A percentile compares a stretch with the other conserved stretches of the same genome.
Conservation (phyloP, 1,284 basidiomycete genomes). For the Trametes polyzona region DNA sequence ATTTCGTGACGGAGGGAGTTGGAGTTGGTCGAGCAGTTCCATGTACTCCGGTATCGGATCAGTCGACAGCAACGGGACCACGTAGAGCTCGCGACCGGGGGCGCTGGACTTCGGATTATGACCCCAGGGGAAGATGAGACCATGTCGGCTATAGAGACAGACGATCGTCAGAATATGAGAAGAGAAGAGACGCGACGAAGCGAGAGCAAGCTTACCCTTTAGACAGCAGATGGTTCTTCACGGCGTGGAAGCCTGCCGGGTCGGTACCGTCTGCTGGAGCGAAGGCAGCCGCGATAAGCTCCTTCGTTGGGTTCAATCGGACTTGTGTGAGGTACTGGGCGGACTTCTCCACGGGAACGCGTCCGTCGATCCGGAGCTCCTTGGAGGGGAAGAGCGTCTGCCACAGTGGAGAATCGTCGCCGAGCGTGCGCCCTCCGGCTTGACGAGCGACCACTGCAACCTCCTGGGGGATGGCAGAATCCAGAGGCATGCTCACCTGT, state of each 20-base stretch:
- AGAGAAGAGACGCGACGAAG: not conserved
- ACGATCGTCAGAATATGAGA: conserved; percentile 2
- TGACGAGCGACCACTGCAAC: conserved; percentile 73
- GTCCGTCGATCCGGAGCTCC: conserved; percentile 74
- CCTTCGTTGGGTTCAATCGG: conserved; percentile 76
- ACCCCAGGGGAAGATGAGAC: conserved; percentile 86
- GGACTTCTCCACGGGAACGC: conserved; percentile 77
- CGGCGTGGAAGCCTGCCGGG: conserved; percentile 54
- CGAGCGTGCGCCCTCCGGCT: conserved; percentile 64
- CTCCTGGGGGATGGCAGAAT: conserved; percentile 67
- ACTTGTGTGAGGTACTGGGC: conserved; percentile 77
- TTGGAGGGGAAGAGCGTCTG: conserved; percentile 71
- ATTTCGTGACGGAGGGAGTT: conserved; percentile 64
- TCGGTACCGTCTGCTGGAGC: conserved; percentile 52
- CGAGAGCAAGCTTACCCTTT: conserved; percentile 70
- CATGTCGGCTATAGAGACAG: conserved; percentile 75
- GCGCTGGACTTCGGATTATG: conserved; percentile 68
- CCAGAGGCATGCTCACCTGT: conserved; percentile 78
- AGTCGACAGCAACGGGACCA: conserved; percentile 76
- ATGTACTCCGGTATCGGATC: conserved; percentile 84
- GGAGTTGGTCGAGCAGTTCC: conserved; percentile 82
- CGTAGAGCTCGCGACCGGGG: conserved; percentile 86
- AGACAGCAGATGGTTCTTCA: conserved; percentile 71
- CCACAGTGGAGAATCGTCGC: conserved; percentile 64
- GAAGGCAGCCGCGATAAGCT: conserved; percentile 79